phyloP scores from a whole-genome alignment of 2,329 filamentous ascomycete genomes.

The Rugonectria rugulosa region DNA sequence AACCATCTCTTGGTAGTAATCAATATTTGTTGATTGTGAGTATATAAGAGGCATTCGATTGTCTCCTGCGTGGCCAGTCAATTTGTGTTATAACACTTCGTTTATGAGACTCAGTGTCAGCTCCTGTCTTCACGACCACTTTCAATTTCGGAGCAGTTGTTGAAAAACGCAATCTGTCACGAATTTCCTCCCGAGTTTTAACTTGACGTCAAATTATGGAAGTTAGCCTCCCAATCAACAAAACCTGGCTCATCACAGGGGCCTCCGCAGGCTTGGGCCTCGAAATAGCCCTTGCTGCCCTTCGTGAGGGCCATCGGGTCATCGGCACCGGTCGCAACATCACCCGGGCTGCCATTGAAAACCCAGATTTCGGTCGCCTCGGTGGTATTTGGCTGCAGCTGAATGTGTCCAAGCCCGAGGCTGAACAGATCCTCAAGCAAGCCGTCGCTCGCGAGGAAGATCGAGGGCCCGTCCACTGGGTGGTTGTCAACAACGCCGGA shows the following conservation, averaged over 20 bases:
- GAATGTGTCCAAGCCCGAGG: neutral
- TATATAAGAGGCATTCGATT: too few relatives aligned
- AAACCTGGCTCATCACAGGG: conserved; percentile 13
- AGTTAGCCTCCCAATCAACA: neutral
- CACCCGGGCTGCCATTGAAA: neutral
- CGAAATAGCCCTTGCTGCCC: conserved; percentile 15
- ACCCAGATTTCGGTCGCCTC: neutral
- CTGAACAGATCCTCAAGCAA: neutral
- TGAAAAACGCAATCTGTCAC: too few relatives aligned
- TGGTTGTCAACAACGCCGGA: neutral
- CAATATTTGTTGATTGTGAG: too few relatives aligned
- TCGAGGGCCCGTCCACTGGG: neutral
- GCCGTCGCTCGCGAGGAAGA: neutral
- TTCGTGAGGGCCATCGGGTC: conserved; percentile 13
- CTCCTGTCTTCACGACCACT: too few relatives aligned
- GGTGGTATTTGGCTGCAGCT: conserved; percentile 11
- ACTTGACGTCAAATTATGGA: neutral
- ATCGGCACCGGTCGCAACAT: conserved; percentile 15
- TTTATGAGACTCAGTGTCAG: too few relatives aligned
- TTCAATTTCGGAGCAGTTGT: too few relatives aligned
- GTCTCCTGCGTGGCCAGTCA: too few relatives aligned
- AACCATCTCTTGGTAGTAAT: too few relatives aligned
- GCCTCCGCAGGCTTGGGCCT: conserved; percentile 14
- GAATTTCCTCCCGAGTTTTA: too few relatives aligned
- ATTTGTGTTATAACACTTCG: too few relatives aligned